Evolutionary conservation across 306 rosid species (phyloP).

Genomic region (Trifolium dubium): DNA sequence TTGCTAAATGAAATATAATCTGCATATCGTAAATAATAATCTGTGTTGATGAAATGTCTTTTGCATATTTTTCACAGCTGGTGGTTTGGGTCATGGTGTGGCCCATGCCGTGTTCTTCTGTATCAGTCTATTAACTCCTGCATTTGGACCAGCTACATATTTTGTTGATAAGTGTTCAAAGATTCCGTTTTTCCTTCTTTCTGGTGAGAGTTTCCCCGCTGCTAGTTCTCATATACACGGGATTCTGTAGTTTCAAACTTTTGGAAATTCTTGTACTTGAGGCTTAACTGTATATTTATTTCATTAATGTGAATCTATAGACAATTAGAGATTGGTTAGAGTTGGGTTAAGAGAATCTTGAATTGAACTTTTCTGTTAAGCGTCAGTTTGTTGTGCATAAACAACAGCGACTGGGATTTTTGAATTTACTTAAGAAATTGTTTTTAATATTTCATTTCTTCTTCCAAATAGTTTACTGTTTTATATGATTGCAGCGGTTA

Average conservation of each 20-base stretch:
- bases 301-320: slow-evolving; percentile 20
- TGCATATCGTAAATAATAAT: slow-evolving; percentile 5
- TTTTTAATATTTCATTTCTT: slow-evolving; percentile 32
- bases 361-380: slow-evolving; percentile 13
- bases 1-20: slow-evolving; percentile 15
- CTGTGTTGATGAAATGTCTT: slow-evolving; percentile 32
- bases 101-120: slow-evolving; percentile 99
- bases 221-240: slow-evolving; percentile 32
- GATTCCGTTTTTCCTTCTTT: slow-evolving; percentile 88
- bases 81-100: slow-evolving; percentile 94
- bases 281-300: slow-evolving; percentile 26
- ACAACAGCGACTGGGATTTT: slow-evolving; percentile 22
- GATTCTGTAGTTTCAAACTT: slow-evolving; percentile 20
- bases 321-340: background rate
- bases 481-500: slow-evolving; percentile 66
- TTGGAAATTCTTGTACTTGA: slow-evolving; percentile 14
- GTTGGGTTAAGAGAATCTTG: slow-evolving; percentile 25
- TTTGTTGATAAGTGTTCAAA: slow-evolving; percentile 75
- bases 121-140: slow-evolving; percentile 90
- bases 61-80: slow-evolving; percentile 63
- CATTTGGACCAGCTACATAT: slow-evolving; percentile 93
- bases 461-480: slow-evolving; percentile 17
- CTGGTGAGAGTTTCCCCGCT: slow-evolving; percentile 61
- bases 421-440: slow-evolving; percentile 12
- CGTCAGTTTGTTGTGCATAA: background rate